Percentiles rank a stretch among this genome's conserved stretches.
Evolutionary conservation across 345 rosid genomes (phyloP).

Genomic region (Citrus trifoliata): DNA sequence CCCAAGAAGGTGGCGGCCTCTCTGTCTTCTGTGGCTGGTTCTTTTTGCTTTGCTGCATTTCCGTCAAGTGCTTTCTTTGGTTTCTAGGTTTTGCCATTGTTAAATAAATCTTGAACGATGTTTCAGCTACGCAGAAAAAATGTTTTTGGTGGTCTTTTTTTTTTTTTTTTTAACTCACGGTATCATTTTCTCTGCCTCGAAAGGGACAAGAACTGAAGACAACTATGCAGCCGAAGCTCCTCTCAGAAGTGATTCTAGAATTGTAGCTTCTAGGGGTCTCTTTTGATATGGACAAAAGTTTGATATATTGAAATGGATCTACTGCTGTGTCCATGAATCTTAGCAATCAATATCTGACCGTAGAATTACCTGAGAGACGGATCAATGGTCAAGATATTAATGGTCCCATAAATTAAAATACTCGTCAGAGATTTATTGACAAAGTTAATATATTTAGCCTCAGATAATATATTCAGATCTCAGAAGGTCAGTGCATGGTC

Average conservation of each 20-base stretch:
- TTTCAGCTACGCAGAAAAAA: conserved; percentile 1
- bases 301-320: background rate
- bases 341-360: conserved; percentile 15
- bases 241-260: background rate
- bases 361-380: conserved; percentile 6
- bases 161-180: background rate
- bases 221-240: conserved; percentile 1
- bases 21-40: conserved; percentile 26
- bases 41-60: conserved; percentile 32
- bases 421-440: background rate
- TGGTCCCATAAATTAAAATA: conserved; percentile 18
- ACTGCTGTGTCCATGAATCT: background rate
- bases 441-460: background rate
- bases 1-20: conserved; percentile 52
- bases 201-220: conserved; percentile 10
- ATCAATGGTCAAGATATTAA: conserved; percentile 10
- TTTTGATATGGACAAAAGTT: conserved; percentile 1
- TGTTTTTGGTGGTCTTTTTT: background rate
- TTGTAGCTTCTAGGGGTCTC: background rate
- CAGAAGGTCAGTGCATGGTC: background rate
- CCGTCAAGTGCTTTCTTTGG: conserved; percentile 31
- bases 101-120: background rate
- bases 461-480: background rate
- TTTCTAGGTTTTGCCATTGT: conserved; percentile 46
- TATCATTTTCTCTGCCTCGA: background rate